Evolutionary conservation across 805 yeast species (phyloP).

Genomic region (Yarrowia alimentaria): DNA sequence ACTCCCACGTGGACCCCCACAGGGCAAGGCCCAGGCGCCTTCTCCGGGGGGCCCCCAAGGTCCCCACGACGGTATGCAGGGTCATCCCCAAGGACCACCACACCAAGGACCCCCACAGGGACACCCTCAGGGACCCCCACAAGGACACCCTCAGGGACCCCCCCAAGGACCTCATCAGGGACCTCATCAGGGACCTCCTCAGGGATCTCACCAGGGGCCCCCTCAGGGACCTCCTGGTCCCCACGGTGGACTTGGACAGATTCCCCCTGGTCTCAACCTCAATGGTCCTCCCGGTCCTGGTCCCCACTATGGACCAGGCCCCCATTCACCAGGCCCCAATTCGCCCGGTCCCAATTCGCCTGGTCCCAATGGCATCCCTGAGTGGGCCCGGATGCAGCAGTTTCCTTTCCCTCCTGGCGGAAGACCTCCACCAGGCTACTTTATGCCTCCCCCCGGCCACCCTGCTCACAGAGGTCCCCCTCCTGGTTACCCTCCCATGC

Average conservation of each 20-base stretch:
- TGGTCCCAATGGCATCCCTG: conserved; percentile 15
- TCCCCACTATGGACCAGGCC: conserved; percentile 5
- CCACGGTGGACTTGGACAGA: background rate
- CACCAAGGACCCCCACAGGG: conserved; percentile 1
- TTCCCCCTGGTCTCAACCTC: conserved; percentile 4
- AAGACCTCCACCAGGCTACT: conserved; percentile 18
- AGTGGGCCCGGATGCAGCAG: conserved; percentile 20
- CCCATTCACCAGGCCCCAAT: conserved; percentile 4
- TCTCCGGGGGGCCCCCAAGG: background rate
- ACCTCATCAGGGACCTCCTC: background rate
- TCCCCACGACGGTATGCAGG: conserved; percentile 1
- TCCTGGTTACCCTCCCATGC: conserved; percentile 26
- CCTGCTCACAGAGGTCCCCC: conserved; percentile 19
- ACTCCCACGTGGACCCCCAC: background rate
- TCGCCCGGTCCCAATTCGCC: conserved; percentile 9
- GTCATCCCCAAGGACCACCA: conserved; percentile 1
- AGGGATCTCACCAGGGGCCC: conserved; percentile 11
- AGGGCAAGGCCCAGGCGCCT: background rate
- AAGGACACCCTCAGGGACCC: conserved; percentile 5
- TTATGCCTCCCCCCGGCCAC: conserved; percentile 16
- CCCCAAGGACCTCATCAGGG: conserved; percentile 14
- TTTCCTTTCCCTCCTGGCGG: conserved; percentile 22
- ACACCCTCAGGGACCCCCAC: background rate
- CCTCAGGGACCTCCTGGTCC: background rate
- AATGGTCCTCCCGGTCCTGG: background rate